phyloP scores from a whole-genome alignment of 495 filamentous ascomycete genomes.

The Annulohypoxylon moriforme region DNA sequence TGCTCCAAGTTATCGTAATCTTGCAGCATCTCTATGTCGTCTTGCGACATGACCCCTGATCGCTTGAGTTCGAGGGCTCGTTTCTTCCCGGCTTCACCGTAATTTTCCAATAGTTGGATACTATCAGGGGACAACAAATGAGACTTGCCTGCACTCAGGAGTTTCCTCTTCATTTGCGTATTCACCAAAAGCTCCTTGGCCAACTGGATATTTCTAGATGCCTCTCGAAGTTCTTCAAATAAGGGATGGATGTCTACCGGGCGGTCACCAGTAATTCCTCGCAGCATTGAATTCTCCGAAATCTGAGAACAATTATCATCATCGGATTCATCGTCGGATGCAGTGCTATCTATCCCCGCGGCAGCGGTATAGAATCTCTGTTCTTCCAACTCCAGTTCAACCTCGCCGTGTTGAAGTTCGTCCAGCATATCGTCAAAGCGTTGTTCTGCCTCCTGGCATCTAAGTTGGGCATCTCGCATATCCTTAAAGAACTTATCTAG shows the following conservation, averaged over 20 bases:
- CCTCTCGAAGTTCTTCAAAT: conserved; percentile 44
- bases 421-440: conserved; percentile 43
- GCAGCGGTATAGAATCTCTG: conserved; percentile 39
- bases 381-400: conserved; percentile 36
- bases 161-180: conserved; percentile 47
- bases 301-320: conserved; percentile 33
- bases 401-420: conserved; percentile 37
- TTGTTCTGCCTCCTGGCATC: conserved; percentile 42
- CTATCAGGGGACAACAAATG: conserved; percentile 42
- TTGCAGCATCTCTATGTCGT: conserved; percentile 42
- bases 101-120: conserved; percentile 42
- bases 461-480: conserved; percentile 41
- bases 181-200: conserved; percentile 46
- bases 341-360: conserved; percentile 16
- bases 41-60: conserved; percentile 44
- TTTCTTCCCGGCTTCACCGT: conserved; percentile 45
- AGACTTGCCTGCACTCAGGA: conserved; percentile 42
- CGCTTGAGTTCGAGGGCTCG: conserved; percentile 46
- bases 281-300: conserved; percentile 36
- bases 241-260: conserved; percentile 44
- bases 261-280: conserved; percentile 47
- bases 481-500: conserved; percentile 39
- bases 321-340: conserved; percentile 29
- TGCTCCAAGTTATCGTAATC: conserved; percentile 44
- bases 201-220: conserved; percentile 45